Conservation (phyloP, 202 grass and related monocot species). For the Schoenoplectus tabernaemontani region DNA sequence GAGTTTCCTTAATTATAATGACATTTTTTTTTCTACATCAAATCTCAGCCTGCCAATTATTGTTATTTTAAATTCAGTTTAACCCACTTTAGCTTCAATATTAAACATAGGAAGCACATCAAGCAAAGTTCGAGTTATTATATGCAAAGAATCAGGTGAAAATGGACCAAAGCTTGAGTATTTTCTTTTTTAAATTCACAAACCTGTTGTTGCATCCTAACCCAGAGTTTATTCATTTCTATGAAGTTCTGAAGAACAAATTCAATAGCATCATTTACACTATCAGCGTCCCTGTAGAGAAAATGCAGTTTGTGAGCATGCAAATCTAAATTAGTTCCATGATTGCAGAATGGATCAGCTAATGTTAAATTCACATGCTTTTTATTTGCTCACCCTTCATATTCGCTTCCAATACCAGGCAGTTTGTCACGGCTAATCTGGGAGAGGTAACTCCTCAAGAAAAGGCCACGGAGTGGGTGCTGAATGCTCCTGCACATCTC, state of each 20-base stretch:
- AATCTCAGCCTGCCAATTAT: not conserved
- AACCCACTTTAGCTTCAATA: not conserved
- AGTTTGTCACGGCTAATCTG: conserved; percentile 94
- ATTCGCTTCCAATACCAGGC: conserved; percentile 91
- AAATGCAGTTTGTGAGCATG: not conserved
- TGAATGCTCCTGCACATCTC: conserved; percentile 98
- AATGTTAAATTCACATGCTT: conserved; percentile 4
- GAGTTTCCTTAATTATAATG: not conserved
- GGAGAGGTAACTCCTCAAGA: conserved; percentile 97
- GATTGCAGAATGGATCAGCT: not conserved
- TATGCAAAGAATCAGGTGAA: conserved; percentile 9
- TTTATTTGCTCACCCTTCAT: conserved; percentile 55
- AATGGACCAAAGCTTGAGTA: not conserved
- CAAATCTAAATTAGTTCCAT: not conserved
- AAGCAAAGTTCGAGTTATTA: not conserved
- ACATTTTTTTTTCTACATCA: not conserved
- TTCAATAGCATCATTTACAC: conserved; percentile 88
- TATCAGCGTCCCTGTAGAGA: conserved; percentile 62
- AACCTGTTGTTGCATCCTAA: conserved; percentile 99
- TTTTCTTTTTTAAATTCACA: conserved; percentile 16
- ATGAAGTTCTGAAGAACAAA: conserved; percentile 99
- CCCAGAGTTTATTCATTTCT: conserved; percentile 99
- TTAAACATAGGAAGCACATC: not conserved
- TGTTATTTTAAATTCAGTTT: not conserved
- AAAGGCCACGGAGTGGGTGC: conserved; percentile 92